Conservation (phyloP, 345 rosid genomes). For the Populus ilicifolia region DNA sequence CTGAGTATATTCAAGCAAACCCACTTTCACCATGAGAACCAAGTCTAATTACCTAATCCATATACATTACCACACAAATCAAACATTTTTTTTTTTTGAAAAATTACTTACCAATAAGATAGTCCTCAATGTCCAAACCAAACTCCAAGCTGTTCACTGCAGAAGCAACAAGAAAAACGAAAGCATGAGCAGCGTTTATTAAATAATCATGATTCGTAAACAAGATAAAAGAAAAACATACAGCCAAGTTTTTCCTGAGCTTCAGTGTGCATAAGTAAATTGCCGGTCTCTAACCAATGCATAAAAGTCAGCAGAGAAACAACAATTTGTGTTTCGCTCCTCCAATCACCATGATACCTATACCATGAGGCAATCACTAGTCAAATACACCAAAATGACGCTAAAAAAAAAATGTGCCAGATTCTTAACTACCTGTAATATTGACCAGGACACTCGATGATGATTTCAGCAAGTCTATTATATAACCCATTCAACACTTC, state of each 20-base stretch:
- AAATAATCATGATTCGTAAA: not conserved
- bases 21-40: not conserved
- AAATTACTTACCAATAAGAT: slow-evolving; percentile 65
- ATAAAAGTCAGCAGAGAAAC: slow-evolving; percentile 80
- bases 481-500: slow-evolving; percentile 54
- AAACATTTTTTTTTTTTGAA: not conserved
- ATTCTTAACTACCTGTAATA: slow-evolving; percentile 54
- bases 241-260: slow-evolving; percentile 78
- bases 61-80: not conserved
- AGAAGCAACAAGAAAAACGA: slow-evolving; percentile 14
- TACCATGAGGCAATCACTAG: not conserved
- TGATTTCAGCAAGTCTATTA: slow-evolving; percentile 49
- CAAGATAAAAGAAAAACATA: slow-evolving; percentile 32
- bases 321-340: slow-evolving; percentile 80
- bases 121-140: slow-evolving; percentile 81
- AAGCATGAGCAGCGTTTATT: not conserved
- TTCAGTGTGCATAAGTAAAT: slow-evolving; percentile 66
- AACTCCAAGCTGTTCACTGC: slow-evolving; percentile 73
- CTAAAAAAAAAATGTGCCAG: not conserved
- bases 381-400: not conserved
- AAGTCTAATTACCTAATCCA: not conserved
- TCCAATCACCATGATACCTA: slow-evolving; percentile 98
- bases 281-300: slow-evolving; percentile 89
- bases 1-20: not conserved
- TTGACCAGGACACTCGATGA: slow-evolving; percentile 61